Evolutionary conservation across 108 stramenopile species (phyloP), one percentile per base, ranked within the genome.

Genomic region (Conticribra guillardii): DNA sequence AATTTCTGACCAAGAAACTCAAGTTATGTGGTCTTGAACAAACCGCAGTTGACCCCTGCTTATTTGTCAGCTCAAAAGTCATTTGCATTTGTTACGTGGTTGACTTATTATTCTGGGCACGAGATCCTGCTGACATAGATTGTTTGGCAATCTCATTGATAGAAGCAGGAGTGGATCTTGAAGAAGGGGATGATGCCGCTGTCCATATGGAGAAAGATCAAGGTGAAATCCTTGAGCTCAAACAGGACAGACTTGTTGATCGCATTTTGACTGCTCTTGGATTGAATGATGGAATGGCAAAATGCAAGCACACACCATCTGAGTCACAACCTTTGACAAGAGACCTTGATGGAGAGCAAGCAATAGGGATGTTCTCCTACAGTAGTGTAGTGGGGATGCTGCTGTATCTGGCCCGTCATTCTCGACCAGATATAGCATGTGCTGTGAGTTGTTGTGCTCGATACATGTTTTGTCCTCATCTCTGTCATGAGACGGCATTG

Each of bases 401-500:
- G 1, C 45, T 69, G 18, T 84, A 80, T 53, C 30, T 76, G 28
- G 26, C 44, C 27, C 21, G 58, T 14, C 50, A 79, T 15, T 47
- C 74, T 1, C 24, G 79, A 2, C 81, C 81, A 21, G 75, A 82
- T 45, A 66, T 80, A 41, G 47, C 74, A 4, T 80, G 69, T 37
- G 64, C 69, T n/a, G 59, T 71, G 2, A 53, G 69, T n/a, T 69
- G 71, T 49, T 53, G 52, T 34, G 83, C 86, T 1, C 27, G 83
- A 54, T 87, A 75, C 61, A 60, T 62, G 9, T 30, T 57, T 57
- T 17, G 32, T 55, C 83, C 86, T 33, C 71, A 66, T 32, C 37
- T 37, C 22, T 23, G 22, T 14, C 86, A 87, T 50, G 78, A 69
- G 32, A 37, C 67, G 21, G 83, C 83, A 1, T 9, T 87, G n/a